Percentiles rank a stretch among this genome's conserved stretches.
Evolutionary conservation across 2,329 filamentous ascomycete genomes (phyloP).

Genomic region (Xylaria hypoxylon): DNA sequence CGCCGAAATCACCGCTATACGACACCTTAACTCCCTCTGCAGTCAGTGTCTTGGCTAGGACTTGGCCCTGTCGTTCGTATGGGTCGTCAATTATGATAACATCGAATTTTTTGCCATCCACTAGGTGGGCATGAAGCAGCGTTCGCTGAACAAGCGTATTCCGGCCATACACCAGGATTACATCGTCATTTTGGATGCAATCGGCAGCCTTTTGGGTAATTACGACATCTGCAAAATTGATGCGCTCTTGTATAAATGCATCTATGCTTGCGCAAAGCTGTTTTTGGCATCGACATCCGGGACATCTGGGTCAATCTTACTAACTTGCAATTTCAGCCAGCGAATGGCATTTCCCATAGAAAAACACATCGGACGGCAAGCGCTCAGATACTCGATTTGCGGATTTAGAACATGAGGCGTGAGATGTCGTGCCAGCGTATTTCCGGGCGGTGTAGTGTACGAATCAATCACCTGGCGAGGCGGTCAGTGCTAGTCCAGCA

Average conservation of each 20-base stretch:
- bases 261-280: conserved; percentile 85
- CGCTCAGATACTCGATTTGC: conserved; percentile 94
- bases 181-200: conserved; percentile 82
- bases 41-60: conserved; percentile 75
- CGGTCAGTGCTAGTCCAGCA: conserved; percentile 17
- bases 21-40: conserved; percentile 78
- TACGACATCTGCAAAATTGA: conserved; percentile 86
- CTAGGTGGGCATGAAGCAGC: conserved; percentile 75
- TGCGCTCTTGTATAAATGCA: conserved; percentile 88
- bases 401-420: conserved; percentile 91
- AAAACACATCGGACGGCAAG: conserved; percentile 94
- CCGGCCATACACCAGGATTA: conserved; percentile 87
- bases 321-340: conserved; percentile 92
- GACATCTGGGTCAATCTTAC: conserved; percentile 87
- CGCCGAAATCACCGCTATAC: conserved; percentile 82
- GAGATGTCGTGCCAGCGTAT: conserved; percentile 88
- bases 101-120: conserved; percentile 78
- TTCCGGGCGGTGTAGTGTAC: conserved; percentile 89
- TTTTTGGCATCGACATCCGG: conserved; percentile 85
- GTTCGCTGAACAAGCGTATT: conserved; percentile 88
- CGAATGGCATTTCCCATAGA: conserved; percentile 97
- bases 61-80: conserved; percentile 63
- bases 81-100: conserved; percentile 86
- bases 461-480: conserved; percentile 80
- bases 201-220: conserved; percentile 81